Evolutionary conservation across 495 filamentous ascomycete species (phyloP).

Genomic region (Neurospora terricola): DNA sequence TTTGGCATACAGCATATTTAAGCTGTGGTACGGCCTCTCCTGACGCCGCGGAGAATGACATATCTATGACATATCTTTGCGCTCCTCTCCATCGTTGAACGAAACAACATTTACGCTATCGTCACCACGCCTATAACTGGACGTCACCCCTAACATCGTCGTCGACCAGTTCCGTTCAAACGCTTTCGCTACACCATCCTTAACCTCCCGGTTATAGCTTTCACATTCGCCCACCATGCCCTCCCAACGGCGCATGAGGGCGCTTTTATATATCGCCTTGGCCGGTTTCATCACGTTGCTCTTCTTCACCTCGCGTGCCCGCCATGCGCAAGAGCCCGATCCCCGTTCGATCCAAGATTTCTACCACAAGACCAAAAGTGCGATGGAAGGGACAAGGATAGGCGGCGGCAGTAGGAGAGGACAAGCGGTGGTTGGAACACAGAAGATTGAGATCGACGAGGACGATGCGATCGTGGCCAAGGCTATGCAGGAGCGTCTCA

Average conservation of each 20-base stretch:
- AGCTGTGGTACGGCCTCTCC: neutral
- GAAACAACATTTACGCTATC: neutral
- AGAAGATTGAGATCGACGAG: constrained; percentile 36
- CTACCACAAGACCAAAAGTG: constrained; percentile 45
- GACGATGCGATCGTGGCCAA: constrained; percentile 31
- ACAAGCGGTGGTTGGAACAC: constrained; percentile 24
- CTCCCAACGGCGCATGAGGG: constrained; percentile 56
- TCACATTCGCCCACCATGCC: constrained; percentile 44
- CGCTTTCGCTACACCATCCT: neutral
- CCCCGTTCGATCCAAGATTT: constrained; percentile 37
- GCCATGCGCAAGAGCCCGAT: constrained; percentile 25
- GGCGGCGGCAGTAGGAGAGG: constrained; percentile 4
- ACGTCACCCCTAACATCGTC: neutral
- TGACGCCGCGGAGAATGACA: neutral
- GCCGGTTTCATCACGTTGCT: constrained; percentile 47
- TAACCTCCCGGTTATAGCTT: neutral
- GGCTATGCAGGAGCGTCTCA: constrained; percentile 34
- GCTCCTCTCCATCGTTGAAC: neutral
- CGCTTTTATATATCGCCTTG: constrained; percentile 47
- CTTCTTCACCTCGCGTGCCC: constrained; percentile 46
- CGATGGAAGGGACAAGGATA: constrained; percentile 27
- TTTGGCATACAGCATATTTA: neutral
- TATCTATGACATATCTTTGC: neutral
- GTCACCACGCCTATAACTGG: neutral
- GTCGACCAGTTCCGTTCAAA: neutral